These are phyloP conservation scores for Pseudogymnoascus sp. DNA, from an alignment of 2,329 filamentous ascomycete species.

Conservation along the genomic window DNA sequence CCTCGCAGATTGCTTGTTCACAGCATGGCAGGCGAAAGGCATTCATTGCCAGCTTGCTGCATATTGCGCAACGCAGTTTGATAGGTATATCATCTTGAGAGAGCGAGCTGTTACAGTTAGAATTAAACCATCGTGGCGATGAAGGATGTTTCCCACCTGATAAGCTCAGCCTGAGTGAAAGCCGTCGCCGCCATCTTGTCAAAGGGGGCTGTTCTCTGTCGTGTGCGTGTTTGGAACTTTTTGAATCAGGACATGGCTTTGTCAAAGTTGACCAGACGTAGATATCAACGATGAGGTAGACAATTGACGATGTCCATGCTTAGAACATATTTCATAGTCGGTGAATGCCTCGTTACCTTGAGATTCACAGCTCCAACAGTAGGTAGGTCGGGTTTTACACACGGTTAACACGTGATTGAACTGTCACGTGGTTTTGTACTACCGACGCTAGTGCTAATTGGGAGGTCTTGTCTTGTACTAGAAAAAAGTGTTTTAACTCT, in stretches of 20 bases:
- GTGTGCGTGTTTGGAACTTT: not conserved
- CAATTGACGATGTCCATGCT: not conserved
- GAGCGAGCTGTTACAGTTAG: constrained; percentile 21
- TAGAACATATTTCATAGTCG: not conserved
- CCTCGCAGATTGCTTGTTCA: constrained; percentile 87
- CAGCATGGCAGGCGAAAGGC: constrained; percentile 90
- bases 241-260: not conserved
- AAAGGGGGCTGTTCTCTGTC: not conserved
- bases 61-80: constrained; percentile 90
- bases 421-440: not conserved
- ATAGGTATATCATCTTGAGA: constrained; percentile 74
- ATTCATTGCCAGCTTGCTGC: constrained; percentile 83
- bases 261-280: not conserved
- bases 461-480: not conserved
- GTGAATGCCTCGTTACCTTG: not conserved
- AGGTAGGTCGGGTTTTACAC: constrained; percentile 1
- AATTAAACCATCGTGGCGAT: not conserved
- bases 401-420: not conserved
- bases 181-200: constrained; percentile 22
- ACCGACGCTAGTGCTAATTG: not conserved
- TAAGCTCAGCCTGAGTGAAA: constrained; percentile 26
- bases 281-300: not conserved
- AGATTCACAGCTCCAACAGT: not conserved
- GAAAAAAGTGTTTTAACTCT: not conserved
- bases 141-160: constrained; percentile 21